Evolutionary conservation across 129 eudicot species (phyloP), one percentile per base, ranked within the genome.

Genomic region (Scalesia atractyloides): DNA sequence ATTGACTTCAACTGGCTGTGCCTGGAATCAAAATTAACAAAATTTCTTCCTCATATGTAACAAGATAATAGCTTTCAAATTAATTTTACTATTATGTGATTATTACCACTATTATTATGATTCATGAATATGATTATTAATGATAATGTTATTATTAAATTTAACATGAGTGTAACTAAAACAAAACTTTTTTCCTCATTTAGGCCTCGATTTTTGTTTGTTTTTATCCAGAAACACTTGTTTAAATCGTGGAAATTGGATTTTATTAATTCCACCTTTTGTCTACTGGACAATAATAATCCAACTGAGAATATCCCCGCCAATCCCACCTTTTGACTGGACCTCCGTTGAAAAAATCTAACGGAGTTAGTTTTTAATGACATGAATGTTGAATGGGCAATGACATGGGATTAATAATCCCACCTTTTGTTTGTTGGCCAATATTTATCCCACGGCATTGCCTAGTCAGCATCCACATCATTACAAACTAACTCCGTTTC

Each of bases 1-100:
- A 66, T 95, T 95, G 67, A 95, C 99, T 84, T 95, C 99, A 74
- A 95, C 94, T 43, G 99, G 99, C 74, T 88, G 96, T 76, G 99
- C 77, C 99, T 95, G 77, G 50, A 49, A 48, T 61, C 73, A 75
- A 73, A 74, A 15, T 8, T 15, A 36, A 17, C 58, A 48, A 9
- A 17, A 69, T 66, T 7, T 10, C 59, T 44, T 44, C 54, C 51
- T 68, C 2, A n/a, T 46, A 8, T 33, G 49, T 51, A 64, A 63
- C 53, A 14, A 68, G 20, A 37, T 49, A 68, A 53, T 53, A 57
- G 48, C 48, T 59, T 59, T 18, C 43, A 30, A 26, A 24, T 14
- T 57, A 57, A 11, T 20, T 20, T 22, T 4, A 19, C 3, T 54
- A 54, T 9, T 19, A 54, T 7, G 22, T 20, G 34, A 54, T 54